Evolutionary conservation across 495 filamentous ascomycete species (phyloP), one percentile per base, ranked within the genome.

Genomic region (Podospora bellae-mahoneyi): DNA sequence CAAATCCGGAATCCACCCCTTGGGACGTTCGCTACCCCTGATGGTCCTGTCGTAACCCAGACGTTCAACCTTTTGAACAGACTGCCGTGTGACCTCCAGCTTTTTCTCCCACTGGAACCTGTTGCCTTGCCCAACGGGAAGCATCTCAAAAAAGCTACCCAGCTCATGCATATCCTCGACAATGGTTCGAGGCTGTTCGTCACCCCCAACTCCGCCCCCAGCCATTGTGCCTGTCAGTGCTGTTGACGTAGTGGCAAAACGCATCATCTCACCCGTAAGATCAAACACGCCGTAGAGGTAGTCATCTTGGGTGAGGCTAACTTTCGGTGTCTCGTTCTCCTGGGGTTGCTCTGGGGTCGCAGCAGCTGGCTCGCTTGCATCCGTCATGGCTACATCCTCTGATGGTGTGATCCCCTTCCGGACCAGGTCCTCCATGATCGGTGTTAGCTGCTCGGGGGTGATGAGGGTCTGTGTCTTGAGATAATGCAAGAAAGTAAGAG

Each of bases 271-370:
- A 10, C 95, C 95, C 0, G 91, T 90, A 61, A 97, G 83, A 77
- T 99, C 95, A 71, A 97, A 97, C 7, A 99, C 80, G 5, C 96
- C 95, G 68, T 96, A 90, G 28, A 97, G 72, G 75, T 97, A 98
- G 77, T 99, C 95, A 9, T 94, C 88, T 28, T 87, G 84, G 4
- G 91, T 91, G n/a, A 92, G 76, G 16, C 78, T 73, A 55, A 97
- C 81, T 10, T 60, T 18, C 5, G 23, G 15, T 28, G 55, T 28
- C 15, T 48, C 39, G 13, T 48, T 48, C 39, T 48, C 39, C 39
- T 18, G 6, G 39, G 9, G 39, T 3, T 48, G 7, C 39, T 48
- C 39, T 19, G 55, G 60, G 72, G 18, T 68, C 5, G 67, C 34
- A 15, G n/a, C 39, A 5, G 72, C 48, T 5, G 56, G 44, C 56